Base-by-base conservation (phyloP, 1,139 yeast genomes). In the Yamadazyma siamensis region DNA sequence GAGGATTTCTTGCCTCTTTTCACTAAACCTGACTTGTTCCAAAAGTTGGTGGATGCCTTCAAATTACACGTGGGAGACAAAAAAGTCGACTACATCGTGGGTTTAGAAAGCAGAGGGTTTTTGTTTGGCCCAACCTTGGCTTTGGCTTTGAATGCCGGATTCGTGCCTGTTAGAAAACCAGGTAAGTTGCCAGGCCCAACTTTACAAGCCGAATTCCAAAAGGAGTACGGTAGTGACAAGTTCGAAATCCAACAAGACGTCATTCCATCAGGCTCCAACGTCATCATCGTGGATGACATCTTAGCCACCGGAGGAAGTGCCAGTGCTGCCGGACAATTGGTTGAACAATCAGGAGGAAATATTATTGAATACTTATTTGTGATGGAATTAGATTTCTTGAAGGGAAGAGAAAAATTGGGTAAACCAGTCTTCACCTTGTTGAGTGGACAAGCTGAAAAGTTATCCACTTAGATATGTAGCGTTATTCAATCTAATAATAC, bases 271-370 rank as follows among this genome's bases (percentile, higher is more conserved):
- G 95, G 91, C 23, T 73, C 95, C 32, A 83, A 71, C 38, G 94
- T 91, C 21, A 69, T 91, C 26, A 73, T 91, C 44, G 94, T 91
- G 21, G 98, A 91, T 57, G 99, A 91, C 55, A 88, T 91, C 49
- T 83, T 94, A 58, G 98, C 98, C 29, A 91, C 98, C 26, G 98
- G 97, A 45, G 98, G 98, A 25, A 82, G 95, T 52, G 98, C 98
- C 13, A 66, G 63, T 38, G 96, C 94, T 39, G 98, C 97, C 26
- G 97, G 95, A 36, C 82, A 85, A 50, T 74, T 94, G 45, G 84
- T 87, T 32, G 61, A 61, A 51, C 65, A 75, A 61, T 47, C 61
- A 28, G 81, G 80, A 33, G 95, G 80, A 37, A 74, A 81, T 35
- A 74, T 89, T 35, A 58, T 80, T 27, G 95, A 88, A 61, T 91